Conservation (phyloP, 805 yeast genomes). For the Candida vartiovaarae region DNA sequence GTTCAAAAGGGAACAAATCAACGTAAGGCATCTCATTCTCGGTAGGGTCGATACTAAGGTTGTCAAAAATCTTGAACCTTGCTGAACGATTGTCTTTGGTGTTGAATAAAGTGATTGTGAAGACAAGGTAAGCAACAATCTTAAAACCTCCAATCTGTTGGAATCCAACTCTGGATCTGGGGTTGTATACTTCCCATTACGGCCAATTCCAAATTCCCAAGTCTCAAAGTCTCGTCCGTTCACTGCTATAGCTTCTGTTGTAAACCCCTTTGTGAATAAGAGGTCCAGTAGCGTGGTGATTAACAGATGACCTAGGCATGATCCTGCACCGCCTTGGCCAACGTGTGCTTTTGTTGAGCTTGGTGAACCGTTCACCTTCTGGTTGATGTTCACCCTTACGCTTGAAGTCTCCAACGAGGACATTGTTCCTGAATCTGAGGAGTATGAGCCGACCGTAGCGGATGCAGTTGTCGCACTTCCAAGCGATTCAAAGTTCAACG, state of each 20-base stretch:
- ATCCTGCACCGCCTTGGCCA: conserved; percentile 1
- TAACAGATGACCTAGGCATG: conserved; percentile 29
- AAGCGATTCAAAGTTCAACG: not conserved
- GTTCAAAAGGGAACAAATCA: conserved; percentile 68
- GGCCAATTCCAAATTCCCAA: conserved; percentile 83
- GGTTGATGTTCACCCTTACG: conserved; percentile 14
- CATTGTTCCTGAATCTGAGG: conserved; percentile 18
- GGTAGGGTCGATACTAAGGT: conserved; percentile 45
- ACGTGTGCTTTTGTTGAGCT: conserved; percentile 14
- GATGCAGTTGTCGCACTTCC: conserved; percentile 2
- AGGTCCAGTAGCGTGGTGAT: conserved; percentile 35
- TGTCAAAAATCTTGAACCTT: conserved; percentile 58
- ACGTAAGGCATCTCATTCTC: conserved; percentile 39
- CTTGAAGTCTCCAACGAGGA: conserved; percentile 13
- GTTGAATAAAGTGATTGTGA: conserved; percentile 53
- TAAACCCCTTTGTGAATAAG: conserved; percentile 52
- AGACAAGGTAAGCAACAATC: conserved; percentile 51
- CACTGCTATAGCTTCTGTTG: conserved; percentile 28
- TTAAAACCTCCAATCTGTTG: conserved; percentile 61
- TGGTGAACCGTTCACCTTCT: conserved; percentile 7
- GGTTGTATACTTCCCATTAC: conserved; percentile 22
- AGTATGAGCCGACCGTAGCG: conserved; percentile 23
- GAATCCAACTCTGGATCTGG: conserved; percentile 44
- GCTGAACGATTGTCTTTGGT: conserved; percentile 33
- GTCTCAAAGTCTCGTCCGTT: conserved; percentile 34